These are phyloP conservation scores for Colletotrichum musicola DNA, from an alignment of 2,329 filamentous ascomycete genomes.

Conservation along the genomic window DNA sequence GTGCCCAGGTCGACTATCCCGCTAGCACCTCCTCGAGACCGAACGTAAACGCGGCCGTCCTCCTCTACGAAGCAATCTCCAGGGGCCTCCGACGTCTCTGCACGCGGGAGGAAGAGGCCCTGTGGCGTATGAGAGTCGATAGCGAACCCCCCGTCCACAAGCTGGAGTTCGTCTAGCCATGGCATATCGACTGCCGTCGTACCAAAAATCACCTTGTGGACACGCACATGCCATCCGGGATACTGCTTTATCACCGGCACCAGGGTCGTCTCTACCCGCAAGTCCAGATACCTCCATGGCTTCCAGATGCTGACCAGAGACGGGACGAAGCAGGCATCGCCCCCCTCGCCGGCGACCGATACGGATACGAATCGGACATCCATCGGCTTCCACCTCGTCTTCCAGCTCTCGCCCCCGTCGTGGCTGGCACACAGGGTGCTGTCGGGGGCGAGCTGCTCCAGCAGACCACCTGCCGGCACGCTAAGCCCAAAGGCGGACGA, in stretches of 20 bases:
- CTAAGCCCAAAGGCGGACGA: slow-evolving; percentile 54
- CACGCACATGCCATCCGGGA: slow-evolving; percentile 36
- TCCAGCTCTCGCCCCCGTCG: slow-evolving; percentile 39
- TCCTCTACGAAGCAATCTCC: not conserved
- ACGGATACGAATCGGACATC: slow-evolving; percentile 19
- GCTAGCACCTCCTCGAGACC: slow-evolving; percentile 28
- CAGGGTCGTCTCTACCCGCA: slow-evolving; percentile 36
- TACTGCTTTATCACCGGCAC: slow-evolving; percentile 4
- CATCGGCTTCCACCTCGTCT: slow-evolving; percentile 23
- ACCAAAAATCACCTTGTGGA: slow-evolving; percentile 33
- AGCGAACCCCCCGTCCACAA: slow-evolving; percentile 40
- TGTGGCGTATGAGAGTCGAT: slow-evolving; percentile 20
- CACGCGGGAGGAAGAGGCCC: slow-evolving; percentile 3
- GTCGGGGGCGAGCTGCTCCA: slow-evolving; percentile 43
- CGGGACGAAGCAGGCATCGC: not conserved
- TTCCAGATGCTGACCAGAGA: slow-evolving; percentile 36
- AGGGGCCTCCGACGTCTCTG: not conserved
- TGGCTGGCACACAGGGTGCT: slow-evolving; percentile 37
- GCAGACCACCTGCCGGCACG: slow-evolving; percentile 47
- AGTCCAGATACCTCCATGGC: slow-evolving; percentile 32
- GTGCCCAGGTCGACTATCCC: slow-evolving; percentile 28
- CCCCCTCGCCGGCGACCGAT: not conserved
- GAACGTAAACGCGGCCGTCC: slow-evolving; percentile 1
- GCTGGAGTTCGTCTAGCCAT: slow-evolving; percentile 26
- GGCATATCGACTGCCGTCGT: not conserved